These are phyloP conservation scores for Kentomonas sorsogonicus DNA, from an alignment of 208 protist genomes.

Conservation along the genomic window DNA sequence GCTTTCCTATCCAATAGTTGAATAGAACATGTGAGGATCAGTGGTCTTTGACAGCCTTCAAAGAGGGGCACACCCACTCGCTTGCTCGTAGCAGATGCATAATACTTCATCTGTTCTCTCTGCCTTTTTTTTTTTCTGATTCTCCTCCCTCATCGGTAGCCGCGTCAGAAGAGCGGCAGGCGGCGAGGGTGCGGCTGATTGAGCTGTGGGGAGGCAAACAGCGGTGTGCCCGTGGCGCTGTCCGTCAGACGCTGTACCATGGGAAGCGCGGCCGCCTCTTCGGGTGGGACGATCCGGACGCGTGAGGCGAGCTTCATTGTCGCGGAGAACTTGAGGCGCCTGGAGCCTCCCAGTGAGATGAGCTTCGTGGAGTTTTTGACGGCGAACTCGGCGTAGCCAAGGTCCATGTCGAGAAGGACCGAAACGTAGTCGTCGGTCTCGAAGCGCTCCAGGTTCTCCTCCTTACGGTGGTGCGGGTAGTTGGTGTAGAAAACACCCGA, in stretches of 20 bases:
- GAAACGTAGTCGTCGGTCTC: slow-evolving; percentile 69
- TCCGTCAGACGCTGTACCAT: no score
- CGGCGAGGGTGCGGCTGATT: no score
- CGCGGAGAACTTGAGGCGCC: slow-evolving; percentile 75
- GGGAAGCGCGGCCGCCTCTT: no score
- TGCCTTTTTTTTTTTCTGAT: not conserved
- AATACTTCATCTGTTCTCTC: no score
- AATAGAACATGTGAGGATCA: no score
- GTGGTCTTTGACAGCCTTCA: no score
- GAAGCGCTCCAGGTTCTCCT: slow-evolving; percentile 75
- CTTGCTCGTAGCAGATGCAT: no score
- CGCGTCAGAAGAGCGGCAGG: no score
- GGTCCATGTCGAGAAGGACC: slow-evolving; percentile 79
- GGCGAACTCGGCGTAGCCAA: slow-evolving; percentile 65
- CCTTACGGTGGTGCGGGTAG: slow-evolving; percentile 83
- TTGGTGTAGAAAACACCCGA: slow-evolving; percentile 90
- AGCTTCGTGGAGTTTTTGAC: slow-evolving; percentile 75
- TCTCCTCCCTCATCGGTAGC: not conserved
- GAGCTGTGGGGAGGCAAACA: no score
- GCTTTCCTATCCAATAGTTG: no score
- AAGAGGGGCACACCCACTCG: no score
- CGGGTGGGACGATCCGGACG: slow-evolving; percentile 64
- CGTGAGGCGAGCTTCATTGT: slow-evolving; percentile 72
- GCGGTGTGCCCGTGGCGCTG: no score
- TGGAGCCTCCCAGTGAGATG: slow-evolving; percentile 57